Conservation (phyloP, 2,329 filamentous ascomycete genomes). For the Didymella pomorum region DNA sequence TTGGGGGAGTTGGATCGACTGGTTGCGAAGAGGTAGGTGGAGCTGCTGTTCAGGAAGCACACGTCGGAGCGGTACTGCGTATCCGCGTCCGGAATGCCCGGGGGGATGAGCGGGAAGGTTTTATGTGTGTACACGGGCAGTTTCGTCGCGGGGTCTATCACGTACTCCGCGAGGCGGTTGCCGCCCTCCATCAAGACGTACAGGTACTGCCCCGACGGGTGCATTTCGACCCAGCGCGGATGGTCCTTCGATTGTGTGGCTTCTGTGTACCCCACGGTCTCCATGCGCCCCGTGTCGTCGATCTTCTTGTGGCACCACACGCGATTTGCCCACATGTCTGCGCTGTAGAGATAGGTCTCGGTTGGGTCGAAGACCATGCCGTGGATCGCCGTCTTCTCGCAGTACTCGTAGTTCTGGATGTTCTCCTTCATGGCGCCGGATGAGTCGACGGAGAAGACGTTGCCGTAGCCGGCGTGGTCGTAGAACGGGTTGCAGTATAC, state of each 20-base stretch:
- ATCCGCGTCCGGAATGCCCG: conserved; percentile 61
- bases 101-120: conserved; percentile 80
- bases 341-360: conserved; percentile 79
- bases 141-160: conserved; percentile 76
- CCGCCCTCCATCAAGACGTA: conserved; percentile 92
- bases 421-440: conserved; percentile 68
- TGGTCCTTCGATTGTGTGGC: conserved; percentile 77
- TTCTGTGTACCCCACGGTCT: conserved; percentile 74
- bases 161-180: conserved; percentile 82
- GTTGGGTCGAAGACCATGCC: conserved; percentile 81
- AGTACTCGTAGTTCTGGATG: conserved; percentile 77
- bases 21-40: conserved; percentile 82
- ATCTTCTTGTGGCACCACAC: conserved; percentile 85
- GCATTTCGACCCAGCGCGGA: conserved; percentile 87
- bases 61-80: conserved; percentile 84
- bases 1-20: conserved; percentile 79
- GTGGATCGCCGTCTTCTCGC: conserved; percentile 75
- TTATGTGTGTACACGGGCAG: conserved; percentile 81
- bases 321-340: conserved; percentile 79
- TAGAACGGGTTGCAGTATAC: conserved; percentile 95
- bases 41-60: conserved; percentile 73
- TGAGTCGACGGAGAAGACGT: conserved; percentile 71
- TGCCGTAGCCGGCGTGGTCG: conserved; percentile 81
- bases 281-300: conserved; percentile 65
- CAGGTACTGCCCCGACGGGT: conserved; percentile 77